These are phyloP conservation scores for Bipolaris cookei DNA, from an alignment of 2,329 filamentous ascomycete genomes.

Conservation along the genomic window DNA sequence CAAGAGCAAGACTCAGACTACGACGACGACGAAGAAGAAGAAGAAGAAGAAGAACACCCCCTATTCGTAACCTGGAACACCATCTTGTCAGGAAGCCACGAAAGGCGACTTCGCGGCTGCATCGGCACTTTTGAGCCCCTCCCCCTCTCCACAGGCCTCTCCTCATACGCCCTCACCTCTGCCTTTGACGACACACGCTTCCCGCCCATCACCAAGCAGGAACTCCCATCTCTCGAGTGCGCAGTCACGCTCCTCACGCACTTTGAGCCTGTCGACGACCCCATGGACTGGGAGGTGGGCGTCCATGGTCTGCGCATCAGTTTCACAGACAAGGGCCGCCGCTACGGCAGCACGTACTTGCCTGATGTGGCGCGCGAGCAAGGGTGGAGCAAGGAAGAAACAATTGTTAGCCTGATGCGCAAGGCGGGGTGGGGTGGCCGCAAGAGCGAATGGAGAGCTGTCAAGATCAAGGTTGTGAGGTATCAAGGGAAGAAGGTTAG, in stretches of 20 bases:
- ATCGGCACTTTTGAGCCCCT: slow-evolving; percentile 71
- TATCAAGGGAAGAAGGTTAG: slow-evolving; percentile 86
- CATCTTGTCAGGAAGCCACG: slow-evolving; percentile 57
- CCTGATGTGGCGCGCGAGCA: slow-evolving; percentile 92
- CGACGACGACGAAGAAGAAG: slow-evolving; percentile 34
- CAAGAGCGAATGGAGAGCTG: slow-evolving; percentile 72
- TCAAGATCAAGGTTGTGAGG: slow-evolving; percentile 77
- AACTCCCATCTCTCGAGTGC: slow-evolving; percentile 49
- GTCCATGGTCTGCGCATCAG: slow-evolving; percentile 85
- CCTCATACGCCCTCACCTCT: slow-evolving; percentile 16
- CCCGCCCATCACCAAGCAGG: slow-evolving; percentile 58
- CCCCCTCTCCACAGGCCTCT: slow-evolving; percentile 14
- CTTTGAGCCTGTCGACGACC: slow-evolving; percentile 76
- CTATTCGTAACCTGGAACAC: slow-evolving; percentile 97
- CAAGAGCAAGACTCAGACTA: slow-evolving; percentile 31
- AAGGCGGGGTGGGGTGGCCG: slow-evolving; percentile 90
- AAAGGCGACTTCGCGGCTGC: slow-evolving; percentile 82
- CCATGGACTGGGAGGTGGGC: slow-evolving; percentile 86
- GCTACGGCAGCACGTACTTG: slow-evolving; percentile 87
- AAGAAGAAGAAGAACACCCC: slow-evolving; percentile 59
- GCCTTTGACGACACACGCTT: slow-evolving; percentile 70
- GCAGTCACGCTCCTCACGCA: slow-evolving; percentile 81
- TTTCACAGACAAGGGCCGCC: slow-evolving; percentile 74
- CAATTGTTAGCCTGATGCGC: slow-evolving; percentile 84
- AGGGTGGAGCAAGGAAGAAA: slow-evolving; percentile 93